Evolutionary conservation across 2,329 filamentous ascomycete genomes (phyloP).

Genomic region (Calycina herbarum): DNA sequence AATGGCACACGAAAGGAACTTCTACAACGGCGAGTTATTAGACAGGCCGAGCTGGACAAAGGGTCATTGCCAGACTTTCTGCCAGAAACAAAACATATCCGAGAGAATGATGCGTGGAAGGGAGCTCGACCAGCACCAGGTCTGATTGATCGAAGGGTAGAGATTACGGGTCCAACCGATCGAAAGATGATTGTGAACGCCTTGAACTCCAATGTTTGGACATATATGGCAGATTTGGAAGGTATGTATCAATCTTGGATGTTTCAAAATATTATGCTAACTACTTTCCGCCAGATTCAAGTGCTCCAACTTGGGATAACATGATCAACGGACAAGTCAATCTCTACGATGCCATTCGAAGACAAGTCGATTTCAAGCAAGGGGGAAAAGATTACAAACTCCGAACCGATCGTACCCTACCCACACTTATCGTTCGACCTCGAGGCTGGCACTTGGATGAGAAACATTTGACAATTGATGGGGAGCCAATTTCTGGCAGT

Average conservation of each 20-base stretch:
- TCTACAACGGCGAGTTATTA: constrained; percentile 79
- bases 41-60: constrained; percentile 91
- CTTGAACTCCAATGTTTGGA: constrained; percentile 93
- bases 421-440: constrained; percentile 90
- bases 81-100: constrained; percentile 91
- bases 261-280: constrained; percentile 20
- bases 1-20: constrained; percentile 85
- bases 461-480: constrained; percentile 96
- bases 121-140: constrained; percentile 89
- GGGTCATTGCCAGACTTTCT: constrained; percentile 90
- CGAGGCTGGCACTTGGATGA: constrained; percentile 98
- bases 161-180: constrained; percentile 97
- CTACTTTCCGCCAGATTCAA: constrained; percentile 66
- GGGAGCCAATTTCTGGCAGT: constrained; percentile 86
- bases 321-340: constrained; percentile 99
- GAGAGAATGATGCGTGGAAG: constrained; percentile 91
- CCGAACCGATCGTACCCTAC: constrained; percentile 80
- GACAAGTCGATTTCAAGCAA: constrained; percentile 94
- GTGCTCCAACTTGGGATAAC: constrained; percentile 96
- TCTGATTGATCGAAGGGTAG: constrained; percentile 87
- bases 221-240: constrained; percentile 99
- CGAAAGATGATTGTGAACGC: constrained; percentile 99
- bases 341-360: constrained; percentile 92
- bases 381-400: constrained; percentile 97
- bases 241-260: constrained; percentile 49